Percentiles rank a stretch among this genome's conserved stretches.
Conservation (phyloP, 805 yeast genomes). For the Wickerhamomyces strasburgensis region DNA sequence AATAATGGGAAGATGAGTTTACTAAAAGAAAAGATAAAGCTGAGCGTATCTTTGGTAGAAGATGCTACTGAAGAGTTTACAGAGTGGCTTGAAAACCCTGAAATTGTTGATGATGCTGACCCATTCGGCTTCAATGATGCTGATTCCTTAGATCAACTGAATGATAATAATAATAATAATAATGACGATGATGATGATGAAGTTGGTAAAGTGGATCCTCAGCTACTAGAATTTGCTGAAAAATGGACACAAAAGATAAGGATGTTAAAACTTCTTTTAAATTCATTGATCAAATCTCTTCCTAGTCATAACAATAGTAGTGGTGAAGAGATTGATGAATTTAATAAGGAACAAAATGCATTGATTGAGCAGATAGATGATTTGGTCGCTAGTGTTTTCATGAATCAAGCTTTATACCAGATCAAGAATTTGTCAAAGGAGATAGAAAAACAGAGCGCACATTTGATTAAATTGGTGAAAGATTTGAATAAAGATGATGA, state of each 20-base stretch:
- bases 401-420: conserved; percentile 27
- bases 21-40: conserved; percentile 41
- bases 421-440: conserved; percentile 29
- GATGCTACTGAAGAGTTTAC: conserved; percentile 66
- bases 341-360: conserved; percentile 37
- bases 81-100: conserved; percentile 66
- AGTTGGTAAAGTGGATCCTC: conserved; percentile 29
- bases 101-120: conserved; percentile 38
- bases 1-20: conserved; percentile 50
- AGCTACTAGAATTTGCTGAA: conserved; percentile 37
- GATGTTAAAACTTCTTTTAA: conserved; percentile 51
- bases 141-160: no score
- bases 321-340: conserved; percentile 44
- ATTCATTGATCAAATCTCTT: conserved; percentile 54
- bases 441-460: conserved; percentile 18
- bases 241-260: conserved; percentile 50
- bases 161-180: conserved; percentile 27
- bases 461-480: conserved; percentile 28
- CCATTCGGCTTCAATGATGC: conserved; percentile 44
- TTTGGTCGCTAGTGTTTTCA: conserved; percentile 51
- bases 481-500: conserved; percentile 44
- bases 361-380: conserved; percentile 51
- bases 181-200: conserved; percentile 21
- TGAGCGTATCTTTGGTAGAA: conserved; percentile 41
- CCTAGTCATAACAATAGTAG: conserved; percentile 33